Conservation (phyloP, 2,329 filamentous ascomycete genomes). For the Byssochlamys sp. region DNA sequence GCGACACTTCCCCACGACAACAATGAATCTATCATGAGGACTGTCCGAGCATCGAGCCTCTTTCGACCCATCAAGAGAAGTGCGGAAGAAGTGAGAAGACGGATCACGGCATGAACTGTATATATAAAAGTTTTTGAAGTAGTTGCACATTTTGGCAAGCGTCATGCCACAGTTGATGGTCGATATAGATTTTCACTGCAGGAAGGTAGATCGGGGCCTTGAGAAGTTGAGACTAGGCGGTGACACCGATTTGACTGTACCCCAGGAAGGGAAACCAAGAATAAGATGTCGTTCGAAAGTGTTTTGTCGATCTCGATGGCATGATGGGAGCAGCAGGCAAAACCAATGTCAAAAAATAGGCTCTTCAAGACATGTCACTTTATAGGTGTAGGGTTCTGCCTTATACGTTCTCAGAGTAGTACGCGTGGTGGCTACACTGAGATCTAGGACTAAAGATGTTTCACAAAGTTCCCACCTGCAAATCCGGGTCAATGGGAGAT, state of each 20-base stretch:
- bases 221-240: not conserved
- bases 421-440: not conserved
- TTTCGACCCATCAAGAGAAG: slow-evolving; percentile 56
- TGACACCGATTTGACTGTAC: not conserved
- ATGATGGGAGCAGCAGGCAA: not conserved
- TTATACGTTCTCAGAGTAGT: not conserved
- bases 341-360: not conserved
- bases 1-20: slow-evolving; percentile 55
- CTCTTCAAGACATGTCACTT: not conserved
- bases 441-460: not conserved
- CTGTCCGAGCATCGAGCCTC: slow-evolving; percentile 51
- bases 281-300: not conserved
- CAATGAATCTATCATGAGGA: slow-evolving; percentile 66
- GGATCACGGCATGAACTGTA: slow-evolving; percentile 63
- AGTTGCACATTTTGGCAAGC: slow-evolving; percentile 42
- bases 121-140: slow-evolving; percentile 68
- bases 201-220: not conserved
- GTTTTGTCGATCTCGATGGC: not conserved
- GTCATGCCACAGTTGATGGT: not conserved
- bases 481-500: slow-evolving; percentile 27
- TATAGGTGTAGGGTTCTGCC: not conserved
- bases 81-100: slow-evolving; percentile 61
- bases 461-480: slow-evolving; percentile 7
- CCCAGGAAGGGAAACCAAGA: not conserved
- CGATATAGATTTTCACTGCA: not conserved